Percentiles rank a stretch among this genome's conserved stretches.
Conservation (phyloP, 208 protist species). For the Trypanosoma lewisi region DNA sequence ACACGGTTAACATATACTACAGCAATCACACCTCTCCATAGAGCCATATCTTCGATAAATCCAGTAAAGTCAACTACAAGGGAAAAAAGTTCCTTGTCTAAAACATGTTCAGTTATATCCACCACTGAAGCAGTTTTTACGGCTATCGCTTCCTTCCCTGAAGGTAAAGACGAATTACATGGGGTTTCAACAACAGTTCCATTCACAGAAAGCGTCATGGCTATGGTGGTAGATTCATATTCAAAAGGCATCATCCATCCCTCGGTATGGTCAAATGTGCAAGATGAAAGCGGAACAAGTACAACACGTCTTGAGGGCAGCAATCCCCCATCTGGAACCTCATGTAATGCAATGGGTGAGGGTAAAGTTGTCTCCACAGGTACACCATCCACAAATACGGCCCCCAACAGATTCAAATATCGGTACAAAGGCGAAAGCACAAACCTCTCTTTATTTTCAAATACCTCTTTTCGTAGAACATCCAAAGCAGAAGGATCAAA, state of each 20-base stretch:
- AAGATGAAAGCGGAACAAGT: conserved; percentile 53
- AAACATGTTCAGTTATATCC: conserved; percentile 62
- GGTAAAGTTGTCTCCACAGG: conserved; percentile 62
- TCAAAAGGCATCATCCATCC: conserved; percentile 76
- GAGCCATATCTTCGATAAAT: conserved; percentile 38
- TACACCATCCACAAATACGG: conserved; percentile 55
- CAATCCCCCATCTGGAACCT: conserved; percentile 45
- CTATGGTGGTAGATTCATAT: conserved; percentile 40
- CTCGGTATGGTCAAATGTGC: conserved; percentile 46
- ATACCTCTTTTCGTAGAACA: conserved; percentile 64
- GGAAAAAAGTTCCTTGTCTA: conserved; percentile 46
- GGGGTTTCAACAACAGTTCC: conserved; percentile 36
- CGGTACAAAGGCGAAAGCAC: conserved; percentile 69
- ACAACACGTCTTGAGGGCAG: conserved; percentile 51
- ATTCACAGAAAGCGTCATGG: conserved; percentile 77
- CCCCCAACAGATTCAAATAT: conserved; percentile 74
- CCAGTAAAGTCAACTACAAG: conserved; percentile 55
- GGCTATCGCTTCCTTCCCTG: conserved; percentile 55
- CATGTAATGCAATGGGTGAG: conserved; percentile 36
- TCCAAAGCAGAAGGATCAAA: conserved; percentile 45
- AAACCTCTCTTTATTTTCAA: conserved; percentile 51
- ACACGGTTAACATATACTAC: conserved; percentile 64
- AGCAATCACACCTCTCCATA: conserved; percentile 74
- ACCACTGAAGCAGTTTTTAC: conserved; percentile 52
- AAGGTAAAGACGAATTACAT: conserved; percentile 50